A percentile compares a stretch with the other conserved stretches of the same genome.
phyloP scores from a whole-genome alignment of 2,329 filamentous ascomycete species.

The Pyricularia sp. region DNA sequence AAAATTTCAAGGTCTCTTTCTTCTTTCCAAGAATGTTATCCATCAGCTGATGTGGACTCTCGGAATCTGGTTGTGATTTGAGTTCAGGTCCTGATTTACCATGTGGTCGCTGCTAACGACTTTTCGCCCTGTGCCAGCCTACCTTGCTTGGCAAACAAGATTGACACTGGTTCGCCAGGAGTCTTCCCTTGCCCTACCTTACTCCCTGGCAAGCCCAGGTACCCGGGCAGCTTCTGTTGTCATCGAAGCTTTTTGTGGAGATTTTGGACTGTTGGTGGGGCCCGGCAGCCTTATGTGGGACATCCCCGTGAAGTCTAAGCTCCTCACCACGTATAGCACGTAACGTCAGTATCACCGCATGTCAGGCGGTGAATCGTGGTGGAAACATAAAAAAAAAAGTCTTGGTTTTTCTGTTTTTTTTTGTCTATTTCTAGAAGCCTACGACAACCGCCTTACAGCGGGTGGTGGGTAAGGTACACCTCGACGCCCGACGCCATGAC shows the following conservation, averaged over 20 bases:
- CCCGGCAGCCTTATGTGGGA: neutral
- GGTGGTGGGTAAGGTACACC: neutral
- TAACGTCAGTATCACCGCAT: neutral
- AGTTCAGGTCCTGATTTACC: neutral
- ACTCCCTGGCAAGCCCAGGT: neutral
- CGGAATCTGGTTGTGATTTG: neutral
- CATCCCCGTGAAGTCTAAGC: neutral
- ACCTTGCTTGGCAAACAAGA: neutral
- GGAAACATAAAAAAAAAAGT: neutral
- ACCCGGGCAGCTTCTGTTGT: neutral
- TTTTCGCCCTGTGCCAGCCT: neutral
- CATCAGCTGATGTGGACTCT: neutral
- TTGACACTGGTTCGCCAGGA: neutral
- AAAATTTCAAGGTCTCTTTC: neutral
- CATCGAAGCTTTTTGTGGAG: neutral
- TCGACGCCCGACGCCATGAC: neutral
- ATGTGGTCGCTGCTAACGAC: neutral
- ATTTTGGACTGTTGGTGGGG: neutral
- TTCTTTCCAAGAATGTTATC: neutral
- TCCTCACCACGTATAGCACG: neutral
- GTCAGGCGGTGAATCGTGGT: neutral
- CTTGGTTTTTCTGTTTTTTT: neutral
- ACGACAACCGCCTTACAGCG: neutral
- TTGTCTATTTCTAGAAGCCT: neutral
- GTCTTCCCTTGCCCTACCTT: neutral